phyloP scores from a whole-genome alignment of 495 filamentous ascomycete genomes.

The Lasiosphaeria miniovina region DNA sequence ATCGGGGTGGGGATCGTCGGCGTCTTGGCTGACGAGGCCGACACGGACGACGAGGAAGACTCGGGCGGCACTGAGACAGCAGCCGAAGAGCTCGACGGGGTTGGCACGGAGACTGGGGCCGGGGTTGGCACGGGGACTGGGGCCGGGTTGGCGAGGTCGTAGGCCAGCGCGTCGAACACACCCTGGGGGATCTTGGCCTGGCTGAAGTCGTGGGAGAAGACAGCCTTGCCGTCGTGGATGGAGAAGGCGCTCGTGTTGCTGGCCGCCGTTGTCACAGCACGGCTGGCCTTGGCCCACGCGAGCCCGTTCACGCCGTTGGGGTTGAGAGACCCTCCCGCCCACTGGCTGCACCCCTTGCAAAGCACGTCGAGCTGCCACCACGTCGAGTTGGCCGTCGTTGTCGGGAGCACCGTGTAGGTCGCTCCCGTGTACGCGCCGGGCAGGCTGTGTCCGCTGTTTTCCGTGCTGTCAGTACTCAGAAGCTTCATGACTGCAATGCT shows the following conservation, averaged over 20 bases:
- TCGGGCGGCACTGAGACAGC: too few species aligned
- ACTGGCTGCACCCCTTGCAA: slow-evolving; percentile 44
- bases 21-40: neutral
- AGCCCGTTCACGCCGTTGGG: slow-evolving; percentile 29
- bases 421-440: slow-evolving; percentile 42
- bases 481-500: neutral
- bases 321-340: slow-evolving; percentile 29
- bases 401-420: slow-evolving; percentile 41
- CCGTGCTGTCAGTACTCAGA: neutral
- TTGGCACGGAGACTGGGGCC: neutral
- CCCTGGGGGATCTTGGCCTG: slow-evolving; percentile 27
- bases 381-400: slow-evolving; percentile 43
- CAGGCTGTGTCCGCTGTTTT: slow-evolving; percentile 31
- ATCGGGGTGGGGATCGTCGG: too few species aligned
- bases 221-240: slow-evolving; percentile 26
- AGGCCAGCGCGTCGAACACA: slow-evolving; percentile 29
- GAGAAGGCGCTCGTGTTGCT: slow-evolving; percentile 29
- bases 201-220: slow-evolving; percentile 28
- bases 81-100: too few species aligned
- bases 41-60: neutral
- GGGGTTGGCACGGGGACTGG: neutral
- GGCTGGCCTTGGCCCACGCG: slow-evolving; percentile 27
- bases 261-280: slow-evolving; percentile 15
- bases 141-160: slow-evolving; percentile 13
- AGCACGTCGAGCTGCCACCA: slow-evolving; percentile 49